These are phyloP conservation scores for Phialophora tarda DNA, from an alignment of 2,329 filamentous ascomycete species.

Conservation along the genomic window DNA sequence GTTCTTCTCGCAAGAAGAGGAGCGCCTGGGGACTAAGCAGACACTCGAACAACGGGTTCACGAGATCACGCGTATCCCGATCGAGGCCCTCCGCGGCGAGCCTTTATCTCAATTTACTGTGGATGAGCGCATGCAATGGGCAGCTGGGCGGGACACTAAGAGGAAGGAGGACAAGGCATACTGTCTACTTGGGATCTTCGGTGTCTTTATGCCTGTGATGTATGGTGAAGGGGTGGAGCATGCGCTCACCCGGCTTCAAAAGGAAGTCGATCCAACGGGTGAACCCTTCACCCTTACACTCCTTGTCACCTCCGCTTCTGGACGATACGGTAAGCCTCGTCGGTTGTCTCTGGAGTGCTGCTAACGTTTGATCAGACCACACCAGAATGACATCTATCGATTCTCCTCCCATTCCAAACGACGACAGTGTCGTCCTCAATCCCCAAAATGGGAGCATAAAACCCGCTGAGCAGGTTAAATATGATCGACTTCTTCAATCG, in stretches of 20 bases:
- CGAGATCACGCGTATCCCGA: not conserved
- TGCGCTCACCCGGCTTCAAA: not conserved
- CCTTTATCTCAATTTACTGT: conserved; percentile 24
- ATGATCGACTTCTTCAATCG: conserved; percentile 36
- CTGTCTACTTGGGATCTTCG: conserved; percentile 2
- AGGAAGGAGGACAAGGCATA: conserved; percentile 2
- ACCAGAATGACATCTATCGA: no score
- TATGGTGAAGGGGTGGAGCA: conserved; percentile 2
- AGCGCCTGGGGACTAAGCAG: conserved; percentile 31
- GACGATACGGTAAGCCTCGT: not conserved
- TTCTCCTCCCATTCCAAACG: not conserved
- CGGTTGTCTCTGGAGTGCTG: not conserved
- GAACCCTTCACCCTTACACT: not conserved
- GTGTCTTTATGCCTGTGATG: not conserved
- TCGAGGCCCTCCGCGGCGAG: not conserved
- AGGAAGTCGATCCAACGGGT: not conserved
- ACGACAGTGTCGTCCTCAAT: not conserved
- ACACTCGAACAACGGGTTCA: conserved; percentile 2
- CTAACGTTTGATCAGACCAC: not conserved
- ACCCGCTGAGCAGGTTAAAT: not conserved
- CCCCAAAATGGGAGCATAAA: not conserved
- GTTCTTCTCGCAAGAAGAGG: conserved; percentile 37
- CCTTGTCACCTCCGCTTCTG: not conserved
- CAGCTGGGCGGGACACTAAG: not conserved
- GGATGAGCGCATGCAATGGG: conserved; percentile 1